Percentiles rank a stretch among this genome's conserved stretches.
These are phyloP conservation scores for Tarenaya hassleriana DNA, from an alignment of 345 rosid species.

Conservation along the genomic window DNA sequence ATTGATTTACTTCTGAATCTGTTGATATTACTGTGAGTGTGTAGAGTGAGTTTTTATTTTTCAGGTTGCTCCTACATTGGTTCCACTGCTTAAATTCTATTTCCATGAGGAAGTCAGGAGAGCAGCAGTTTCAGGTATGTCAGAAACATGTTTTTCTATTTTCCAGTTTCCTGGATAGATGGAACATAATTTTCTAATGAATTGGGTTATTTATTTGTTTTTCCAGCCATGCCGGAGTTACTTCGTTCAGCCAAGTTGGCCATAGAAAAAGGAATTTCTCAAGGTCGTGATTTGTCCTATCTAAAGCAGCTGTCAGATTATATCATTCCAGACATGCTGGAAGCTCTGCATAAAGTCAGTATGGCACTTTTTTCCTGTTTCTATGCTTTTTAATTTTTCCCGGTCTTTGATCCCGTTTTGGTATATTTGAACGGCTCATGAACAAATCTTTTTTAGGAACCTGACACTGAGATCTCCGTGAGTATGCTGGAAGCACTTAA, in stretches of 20 bases:
- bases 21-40: conserved; percentile 7
- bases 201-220: too few relatives aligned
- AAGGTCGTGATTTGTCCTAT: conserved; percentile 54
- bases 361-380: too few relatives aligned
- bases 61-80: conserved; percentile 62
- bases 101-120: conserved; percentile 74
- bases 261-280: conserved; percentile 53
- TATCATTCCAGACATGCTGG: conserved; percentile 56
- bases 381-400: too few relatives aligned
- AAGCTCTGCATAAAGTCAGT: conserved; percentile 66
- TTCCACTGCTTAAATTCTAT: conserved; percentile 67
- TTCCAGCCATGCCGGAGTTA: conserved; percentile 61
- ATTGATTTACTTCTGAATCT: neutral
- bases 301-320: conserved; percentile 59
- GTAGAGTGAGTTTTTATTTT: neutral
- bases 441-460: conserved; percentile 65
- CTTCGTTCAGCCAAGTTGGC: conserved; percentile 57
- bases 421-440: too few relatives aligned
- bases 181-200: too few relatives aligned
- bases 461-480: conserved; percentile 61
- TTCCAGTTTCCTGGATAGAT: too few relatives aligned
- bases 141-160: conserved; percentile 6
- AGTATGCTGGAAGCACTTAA: conserved; percentile 59
- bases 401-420: too few relatives aligned
- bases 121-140: conserved; percentile 72